A percentile compares a stretch with the other conserved stretches of the same genome.
Conservation (phyloP, 352 stramenopile species). For the Pythium grandisporangium region DNA sequence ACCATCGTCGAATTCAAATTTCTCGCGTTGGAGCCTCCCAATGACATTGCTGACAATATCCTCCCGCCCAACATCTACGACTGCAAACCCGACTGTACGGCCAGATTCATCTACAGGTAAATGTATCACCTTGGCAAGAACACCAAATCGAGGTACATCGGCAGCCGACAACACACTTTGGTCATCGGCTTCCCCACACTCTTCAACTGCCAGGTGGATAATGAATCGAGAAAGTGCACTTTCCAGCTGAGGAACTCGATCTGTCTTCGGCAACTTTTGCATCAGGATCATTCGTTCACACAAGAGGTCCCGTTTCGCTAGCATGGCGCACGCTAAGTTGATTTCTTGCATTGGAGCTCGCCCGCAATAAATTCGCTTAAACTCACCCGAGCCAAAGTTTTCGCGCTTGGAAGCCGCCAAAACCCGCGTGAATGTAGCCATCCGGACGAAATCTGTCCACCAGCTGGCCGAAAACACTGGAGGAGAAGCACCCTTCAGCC, state of each 20-base stretch:
- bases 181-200: constrained; percentile 70
- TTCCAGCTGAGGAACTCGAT: constrained; percentile 25
- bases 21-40: constrained; percentile 28
- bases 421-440: constrained; percentile 50
- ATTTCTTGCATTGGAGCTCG: constrained; percentile 53
- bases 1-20: constrained; percentile 56
- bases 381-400: constrained; percentile 20
- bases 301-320: constrained; percentile 28
- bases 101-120: constrained; percentile 40
- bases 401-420: constrained; percentile 30
- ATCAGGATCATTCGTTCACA: constrained; percentile 45
- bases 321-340: constrained; percentile 17
- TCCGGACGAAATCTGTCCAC: constrained; percentile 52
- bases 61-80: constrained; percentile 57
- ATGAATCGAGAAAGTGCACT: constrained; percentile 43
- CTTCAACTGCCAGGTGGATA: constrained; percentile 52
- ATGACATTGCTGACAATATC: constrained; percentile 54
- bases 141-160: constrained; percentile 48
- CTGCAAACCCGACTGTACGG: constrained; percentile 39
- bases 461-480: constrained; percentile 28
- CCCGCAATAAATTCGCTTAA: constrained; percentile 43
- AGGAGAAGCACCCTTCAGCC: constrained; percentile 35
- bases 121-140: constrained; percentile 46
- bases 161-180: constrained; percentile 65
- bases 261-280: constrained; percentile 58